Evolutionary conservation across 1,284 basidiomycete genomes (phyloP).

Genomic region (Ustilago loliicola): DNA sequence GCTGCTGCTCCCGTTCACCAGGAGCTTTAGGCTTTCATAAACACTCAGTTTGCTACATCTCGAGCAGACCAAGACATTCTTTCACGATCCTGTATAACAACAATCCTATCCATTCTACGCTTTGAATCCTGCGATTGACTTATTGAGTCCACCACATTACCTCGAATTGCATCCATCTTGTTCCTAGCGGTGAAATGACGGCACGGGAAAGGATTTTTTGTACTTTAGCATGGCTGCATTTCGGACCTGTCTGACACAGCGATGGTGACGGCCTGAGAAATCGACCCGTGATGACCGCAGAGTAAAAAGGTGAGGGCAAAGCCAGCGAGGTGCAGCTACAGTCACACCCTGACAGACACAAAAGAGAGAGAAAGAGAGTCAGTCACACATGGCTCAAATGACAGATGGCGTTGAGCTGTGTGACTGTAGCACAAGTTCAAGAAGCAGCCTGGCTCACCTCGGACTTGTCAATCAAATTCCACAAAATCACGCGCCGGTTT

Average conservation of each 20-base stretch:
- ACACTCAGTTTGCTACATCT: background rate
- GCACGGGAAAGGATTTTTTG: background rate
- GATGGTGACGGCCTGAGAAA: too few relatives aligned
- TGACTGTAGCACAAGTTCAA: background rate
- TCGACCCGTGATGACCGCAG: too few relatives aligned
- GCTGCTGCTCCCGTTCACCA: conserved; percentile 33
- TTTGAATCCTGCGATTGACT: background rate
- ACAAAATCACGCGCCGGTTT: conserved; percentile 12
- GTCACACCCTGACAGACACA: too few relatives aligned
- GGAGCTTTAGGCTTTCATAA: conserved; percentile 32
- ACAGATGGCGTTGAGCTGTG: too few relatives aligned
- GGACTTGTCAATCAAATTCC: background rate
- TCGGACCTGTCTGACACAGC: too few relatives aligned
- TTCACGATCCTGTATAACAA: background rate
- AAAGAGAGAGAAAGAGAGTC: too few relatives aligned
- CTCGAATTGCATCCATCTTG: background rate
- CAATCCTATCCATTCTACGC: background rate
- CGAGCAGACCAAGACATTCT: background rate
- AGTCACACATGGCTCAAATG: too few relatives aligned
- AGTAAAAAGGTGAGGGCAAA: too few relatives aligned
- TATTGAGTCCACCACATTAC: background rate
- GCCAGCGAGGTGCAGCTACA: too few relatives aligned
- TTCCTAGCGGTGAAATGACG: background rate
- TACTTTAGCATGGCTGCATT: too few relatives aligned
- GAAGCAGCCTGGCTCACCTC: background rate